Base-by-base conservation (phyloP, 139 green algal species). In the Auxenochlorella pyrenoidosa region DNA sequence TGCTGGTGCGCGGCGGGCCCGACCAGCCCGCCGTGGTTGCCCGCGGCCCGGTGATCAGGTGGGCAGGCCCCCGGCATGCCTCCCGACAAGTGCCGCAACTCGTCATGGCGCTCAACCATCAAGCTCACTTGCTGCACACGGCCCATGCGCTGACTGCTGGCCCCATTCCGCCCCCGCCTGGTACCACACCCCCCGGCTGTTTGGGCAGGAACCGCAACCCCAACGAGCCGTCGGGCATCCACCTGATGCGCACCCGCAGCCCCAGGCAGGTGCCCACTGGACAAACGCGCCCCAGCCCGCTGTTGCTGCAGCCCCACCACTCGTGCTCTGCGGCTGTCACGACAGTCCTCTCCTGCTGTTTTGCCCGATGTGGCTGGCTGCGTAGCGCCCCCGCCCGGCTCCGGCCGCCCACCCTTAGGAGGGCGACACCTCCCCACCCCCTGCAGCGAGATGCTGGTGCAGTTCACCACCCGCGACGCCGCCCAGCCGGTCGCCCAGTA, bases 1-100 rank as follows among this genome's bases (percentile, higher is more conserved):
- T 79, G 19, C 88, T 96, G 34, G 75, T 95, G 63, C 79, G 90
- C 24, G 84, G 86, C 40, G 93, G 91, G 43, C 76, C 91, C 36
- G 83, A 89, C 26, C 22, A 72, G 22, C 86, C 91, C 0, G 51
- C 82, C 5, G 81, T 92, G 63, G 87, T 83, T 5, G 91, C 91
- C 1, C 22, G 68, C 15, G 90, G 80, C n/a, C 80, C 80, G 24
- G 80, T 85, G 13, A 68, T 71, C 22, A n/a, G n/a, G 66, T 73
- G 66, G 5, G 66, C 16, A 6, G 24, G 54, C 54, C 12, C 15
- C 54, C 16, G 54, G 15, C 15, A 22, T 24, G 54, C 15, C 18
- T 4, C 54, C 16, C 54, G 12, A 12, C 47, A 12, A 12, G 8
- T 58, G 47, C 12, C 47, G 6, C 47, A 58, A 58, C 6, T 12